Base-by-base conservation (phyloP, 306 rosid species). In the Arachis hypogaea region DNA sequence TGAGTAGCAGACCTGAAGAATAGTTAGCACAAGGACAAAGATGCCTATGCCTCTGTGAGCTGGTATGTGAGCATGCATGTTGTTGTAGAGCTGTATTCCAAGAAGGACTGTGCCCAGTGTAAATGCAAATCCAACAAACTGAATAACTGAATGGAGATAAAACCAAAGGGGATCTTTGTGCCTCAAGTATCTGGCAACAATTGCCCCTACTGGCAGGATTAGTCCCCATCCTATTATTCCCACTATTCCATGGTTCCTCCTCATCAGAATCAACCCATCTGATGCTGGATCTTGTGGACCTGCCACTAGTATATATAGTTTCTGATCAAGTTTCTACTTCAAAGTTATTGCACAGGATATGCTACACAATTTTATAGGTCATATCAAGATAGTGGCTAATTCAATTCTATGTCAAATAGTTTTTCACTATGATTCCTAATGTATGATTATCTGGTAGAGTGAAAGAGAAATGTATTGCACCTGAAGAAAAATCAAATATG, bases 111-210 rank as follows among this genome's bases (percentile, higher is more conserved):
- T 80, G 55, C 90, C 89, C 42, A 95, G 95, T 0, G 96, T 98
- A 70, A 95, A 79, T 57, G 77, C 74, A 55, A 92, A 95, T 68
- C 99, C 99, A 74, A 82, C 92, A 74, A 95, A 75, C 75, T 95
- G 99, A 86, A 86, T 80, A 9, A 77, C 61, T 46, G 93, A 86
- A 82, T 95, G 99, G 52, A 95, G 96, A 83, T 95, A 92, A 78
- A 84, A 95, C 99, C 99, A 92, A 7, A 90, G 52, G 18, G 99
- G 99, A 52, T 95, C 97, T 80, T 90, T 92, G 68, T 95, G 96
- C 84, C 84, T 95, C 78, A 92, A 88, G 89, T 95, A 90, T 76
- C 99, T 95, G 1, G 97, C 93, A 70, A 95, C 57, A 59, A 95
- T 92, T 64, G 97, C 99, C 54, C 99, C 99, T 52, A 84, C 49